A percentile compares a stretch with the other conserved stretches of the same genome.
These are phyloP conservation scores for Magnusiomyces fungicola DNA, from an alignment of 1,139 yeast genomes.

Conservation along the genomic window DNA sequence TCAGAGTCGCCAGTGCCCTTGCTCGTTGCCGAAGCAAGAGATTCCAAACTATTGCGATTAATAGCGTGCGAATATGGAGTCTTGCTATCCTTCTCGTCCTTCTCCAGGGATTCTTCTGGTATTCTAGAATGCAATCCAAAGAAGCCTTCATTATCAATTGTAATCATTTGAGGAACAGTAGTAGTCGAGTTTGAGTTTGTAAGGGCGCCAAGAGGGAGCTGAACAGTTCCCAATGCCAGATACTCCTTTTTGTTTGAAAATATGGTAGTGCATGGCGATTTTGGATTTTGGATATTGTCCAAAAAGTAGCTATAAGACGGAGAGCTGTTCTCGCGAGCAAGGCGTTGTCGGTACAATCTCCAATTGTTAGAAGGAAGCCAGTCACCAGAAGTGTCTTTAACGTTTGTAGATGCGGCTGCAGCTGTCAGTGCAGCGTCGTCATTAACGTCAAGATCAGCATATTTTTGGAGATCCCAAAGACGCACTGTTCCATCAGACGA, in stretches of 20 bases:
- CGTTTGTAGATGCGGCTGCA: neutral
- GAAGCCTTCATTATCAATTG: conserved; percentile 27
- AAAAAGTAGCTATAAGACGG: conserved; percentile 26
- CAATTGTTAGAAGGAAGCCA: conserved; percentile 30
- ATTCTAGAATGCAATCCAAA: conserved; percentile 26
- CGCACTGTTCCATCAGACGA: conserved; percentile 65
- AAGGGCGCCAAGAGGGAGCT: conserved; percentile 1
- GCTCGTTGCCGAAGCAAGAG: conserved; percentile 7
- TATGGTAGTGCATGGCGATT: conserved; percentile 23
- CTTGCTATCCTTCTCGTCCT: neutral
- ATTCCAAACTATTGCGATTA: conserved; percentile 6
- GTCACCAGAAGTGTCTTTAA: conserved; percentile 10
- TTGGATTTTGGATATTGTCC: conserved; percentile 19
- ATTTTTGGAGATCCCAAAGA: conserved; percentile 56
- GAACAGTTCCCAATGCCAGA: conserved; percentile 20
- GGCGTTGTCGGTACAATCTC: conserved; percentile 29
- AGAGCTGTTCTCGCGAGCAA: conserved; percentile 25
- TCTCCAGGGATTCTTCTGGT: neutral
- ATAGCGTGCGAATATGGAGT: neutral
- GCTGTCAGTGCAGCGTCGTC: neutral
- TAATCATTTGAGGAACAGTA: conserved; percentile 16
- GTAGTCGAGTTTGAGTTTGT: neutral
- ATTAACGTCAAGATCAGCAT: conserved; percentile 13
- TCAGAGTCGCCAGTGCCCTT: conserved; percentile 6
- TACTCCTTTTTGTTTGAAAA: conserved; percentile 30